These are phyloP conservation scores for Pseudogymnoascus sp. DNA, from an alignment of 2,329 filamentous ascomycete species.

Conservation along the genomic window DNA sequence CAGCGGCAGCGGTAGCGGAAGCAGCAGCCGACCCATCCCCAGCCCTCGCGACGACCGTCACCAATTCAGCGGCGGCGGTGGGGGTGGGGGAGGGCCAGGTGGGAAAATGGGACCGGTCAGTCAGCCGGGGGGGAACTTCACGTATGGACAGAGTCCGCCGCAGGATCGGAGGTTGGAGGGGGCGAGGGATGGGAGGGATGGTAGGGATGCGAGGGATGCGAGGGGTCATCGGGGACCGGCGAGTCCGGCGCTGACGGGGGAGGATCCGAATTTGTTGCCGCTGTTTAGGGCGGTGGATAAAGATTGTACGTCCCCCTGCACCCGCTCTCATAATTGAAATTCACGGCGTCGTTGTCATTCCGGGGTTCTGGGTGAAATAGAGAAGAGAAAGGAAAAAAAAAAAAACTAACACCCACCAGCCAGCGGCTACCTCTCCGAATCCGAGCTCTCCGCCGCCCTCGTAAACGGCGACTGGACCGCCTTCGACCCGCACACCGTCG, in stretches of 20 bases:
- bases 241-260: constrained; percentile 19
- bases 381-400: neutral
- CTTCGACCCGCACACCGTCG: constrained; percentile 88
- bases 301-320: constrained; percentile 54
- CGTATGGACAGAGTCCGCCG: neutral
- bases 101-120: neutral
- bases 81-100: neutral
- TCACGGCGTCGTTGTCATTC: too few species aligned
- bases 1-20: constrained; percentile 10
- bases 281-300: constrained; percentile 90
- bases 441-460: constrained; percentile 78
- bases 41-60: neutral
- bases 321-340: too few species aligned
- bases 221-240: neutral
- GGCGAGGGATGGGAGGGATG: neutral
- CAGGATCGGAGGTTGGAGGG: neutral
- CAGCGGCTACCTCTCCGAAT: constrained; percentile 74
- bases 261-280: constrained; percentile 68
- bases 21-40: constrained; percentile 8
- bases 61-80: neutral
- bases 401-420: constrained; percentile 34
- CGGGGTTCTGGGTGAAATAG: too few species aligned
- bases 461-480: constrained; percentile 95
- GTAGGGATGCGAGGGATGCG: neutral
- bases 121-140: neutral